These are phyloP conservation scores for Populus simonii DNA, from an alignment of 345 rosid species.

Conservation along the genomic window DNA sequence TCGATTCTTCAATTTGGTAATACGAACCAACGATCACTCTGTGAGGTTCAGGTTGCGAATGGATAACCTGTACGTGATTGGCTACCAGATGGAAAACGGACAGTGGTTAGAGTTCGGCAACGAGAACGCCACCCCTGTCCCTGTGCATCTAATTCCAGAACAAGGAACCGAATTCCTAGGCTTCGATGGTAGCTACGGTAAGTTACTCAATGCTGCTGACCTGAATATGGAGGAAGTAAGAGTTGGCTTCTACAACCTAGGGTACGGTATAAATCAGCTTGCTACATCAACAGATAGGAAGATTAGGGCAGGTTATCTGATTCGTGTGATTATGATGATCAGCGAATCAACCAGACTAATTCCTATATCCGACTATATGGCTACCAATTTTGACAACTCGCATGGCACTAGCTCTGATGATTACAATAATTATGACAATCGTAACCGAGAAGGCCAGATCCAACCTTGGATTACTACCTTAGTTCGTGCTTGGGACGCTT, in stretches of 20 bases:
- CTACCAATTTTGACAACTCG: no score
- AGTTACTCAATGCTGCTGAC: background rate
- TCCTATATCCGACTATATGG: background rate
- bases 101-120: background rate
- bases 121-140: background rate
- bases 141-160: background rate
- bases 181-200: background rate
- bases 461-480: background rate
- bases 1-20: background rate
- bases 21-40: background rate
- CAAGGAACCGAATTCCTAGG: background rate
- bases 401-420: no score
- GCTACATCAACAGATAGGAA: background rate
- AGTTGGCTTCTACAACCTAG: background rate
- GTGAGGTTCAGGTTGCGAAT: background rate
- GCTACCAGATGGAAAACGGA: background rate
- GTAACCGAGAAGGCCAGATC: background rate
- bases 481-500: background rate
- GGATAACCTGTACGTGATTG: background rate
- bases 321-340: background rate
- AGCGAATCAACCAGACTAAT: background rate
- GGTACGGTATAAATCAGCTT: background rate
- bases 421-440: no score
- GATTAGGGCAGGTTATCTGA: background rate
- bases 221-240: background rate